Evolutionary conservation across 768 basidiomycete species (phyloP), one percentile per base, ranked within the genome.

Genomic region (Russula foetens): DNA sequence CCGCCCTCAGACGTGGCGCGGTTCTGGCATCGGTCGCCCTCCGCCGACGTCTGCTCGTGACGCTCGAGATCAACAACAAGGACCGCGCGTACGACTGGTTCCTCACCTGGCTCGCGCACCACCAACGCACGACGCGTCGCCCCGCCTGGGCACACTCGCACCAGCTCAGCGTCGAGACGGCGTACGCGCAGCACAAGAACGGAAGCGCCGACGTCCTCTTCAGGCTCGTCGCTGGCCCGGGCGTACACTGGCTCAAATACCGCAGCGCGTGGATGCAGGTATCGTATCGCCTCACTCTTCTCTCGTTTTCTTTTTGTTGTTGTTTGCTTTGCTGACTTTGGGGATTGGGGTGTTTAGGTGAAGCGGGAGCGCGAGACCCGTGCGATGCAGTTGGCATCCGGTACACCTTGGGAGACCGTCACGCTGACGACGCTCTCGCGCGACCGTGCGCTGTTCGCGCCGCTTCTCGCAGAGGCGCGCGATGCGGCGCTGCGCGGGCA

Each of bases 71-170:
- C 67, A 92, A 90, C 63, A 96, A 94, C 70, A 94, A 92, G 69
- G 97, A 99, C 72, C 87, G 82, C 39, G 79, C 95, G 9, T 98
- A 98, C 72, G 88, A 92, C 48, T 98, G 97, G 94, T 95, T 98
- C 72, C 83, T 99, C 44, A 78, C 87, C 52, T 99, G 97, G 96
- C 91, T 98, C 90, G 84, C 93, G 7, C 80, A 81, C 51, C 86
- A 90, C 62, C 67, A 29, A 63, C 61, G 57, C 29, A 51, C 61
- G n/a, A 35, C 48, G 45, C 66, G 50, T 44, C 62, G 67, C 15
- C 71, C 45, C 70, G 72, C 58, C 23, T 88, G 84, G 83, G 73
- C 86, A 52, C 81, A 84, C 48, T 92, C 90, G 69, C 96, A 98
- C 73, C 87, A 98, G 69, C 80, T 99, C 7, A 95, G 92, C 67